Base-by-base conservation (phyloP, 148 eudicot species). In the Heliosperma pusillum region DNA sequence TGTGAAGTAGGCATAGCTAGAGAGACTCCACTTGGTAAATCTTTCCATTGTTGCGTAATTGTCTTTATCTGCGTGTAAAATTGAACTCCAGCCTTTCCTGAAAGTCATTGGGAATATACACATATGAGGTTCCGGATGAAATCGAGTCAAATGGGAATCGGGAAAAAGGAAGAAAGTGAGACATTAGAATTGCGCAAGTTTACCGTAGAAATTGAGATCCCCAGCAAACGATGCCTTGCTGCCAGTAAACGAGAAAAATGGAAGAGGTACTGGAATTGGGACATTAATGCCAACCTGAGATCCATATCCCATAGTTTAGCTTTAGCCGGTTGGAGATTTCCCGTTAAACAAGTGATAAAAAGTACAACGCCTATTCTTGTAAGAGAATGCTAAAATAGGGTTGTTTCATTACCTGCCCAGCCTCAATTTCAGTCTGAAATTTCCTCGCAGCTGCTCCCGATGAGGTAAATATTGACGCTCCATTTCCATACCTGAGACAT, bases 1-100 rank as follows among this genome's bases (percentile, higher is more conserved):
- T 93, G 92, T 19, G 98, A 94, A 71, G 98, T 94, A n/a, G 98
- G 98, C 98, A 91, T 94, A 77, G 98, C 98, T 17, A 91, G 78
- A 33, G 97, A 94, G 5, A 90, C 88, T 52, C 98, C 93, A 77
- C 84, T 80, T 9, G 93, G 89, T 72, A 84, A 81, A 89, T 95
- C 97, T 80, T 95, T 92, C 99, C 99, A 95, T 72, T 95, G 99
- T 76, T 89, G 99, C 13, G 97, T 92, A 65, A 95, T 92, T 15
- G 97, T 95, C 88, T 95, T 95, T 67, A 88, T 80, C 74, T 90
- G 97, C 13, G 97, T 92, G 83, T 79, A 95, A 76, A 95, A 95
- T 11, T 95, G 89, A 76, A 95, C 94, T 73, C 99, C 99, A 45
- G 97, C 97, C 80, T 92, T 95, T 56, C 97, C 97, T 95, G 88